These are phyloP conservation scores for Cicer arietinum DNA, from an alignment of 306 rosid species.

Conservation along the genomic window DNA sequence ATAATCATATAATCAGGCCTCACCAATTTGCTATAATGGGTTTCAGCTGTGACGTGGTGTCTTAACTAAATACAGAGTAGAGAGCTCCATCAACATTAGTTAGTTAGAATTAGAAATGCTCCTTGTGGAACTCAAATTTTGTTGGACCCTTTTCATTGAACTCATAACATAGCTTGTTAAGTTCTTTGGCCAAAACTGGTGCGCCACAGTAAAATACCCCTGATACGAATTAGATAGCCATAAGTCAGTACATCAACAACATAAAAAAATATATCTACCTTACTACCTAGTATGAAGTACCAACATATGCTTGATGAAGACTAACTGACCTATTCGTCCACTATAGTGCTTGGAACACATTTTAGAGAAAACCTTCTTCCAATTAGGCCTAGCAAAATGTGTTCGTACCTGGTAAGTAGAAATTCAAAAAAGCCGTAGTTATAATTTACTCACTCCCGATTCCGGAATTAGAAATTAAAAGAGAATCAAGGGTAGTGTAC, in stretches of 20 bases:
- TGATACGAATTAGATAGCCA: conserved; percentile 48
- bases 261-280: not conserved
- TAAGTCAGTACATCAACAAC: conserved; percentile 28
- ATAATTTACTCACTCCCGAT: conserved; percentile 24
- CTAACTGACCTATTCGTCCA: conserved; percentile 84
- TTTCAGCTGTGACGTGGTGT: conserved; percentile 39
- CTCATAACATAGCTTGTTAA: conserved; percentile 87
- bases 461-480: not conserved
- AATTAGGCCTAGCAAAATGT: conserved; percentile 98
- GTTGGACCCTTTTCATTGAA: conserved; percentile 96
- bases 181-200: conserved; percentile 96
- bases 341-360: conserved; percentile 83
- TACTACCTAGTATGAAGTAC: not conserved
- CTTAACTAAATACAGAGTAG: conserved; percentile 10
- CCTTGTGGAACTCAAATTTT: conserved; percentile 97
- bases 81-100: conserved; percentile 38
- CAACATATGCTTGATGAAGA: conserved; percentile 24
- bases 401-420: conserved; percentile 76
- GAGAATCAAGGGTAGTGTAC: conserved; percentile 15
- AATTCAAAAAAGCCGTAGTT: conserved; percentile 14
- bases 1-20: conserved; percentile 43
- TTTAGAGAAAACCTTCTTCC: conserved; percentile 97
- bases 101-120: conserved; percentile 63
- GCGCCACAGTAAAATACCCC: conserved; percentile 98
- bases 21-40: conserved; percentile 37